Percentiles rank a stretch among this genome's conserved stretches.
Conservation (phyloP, 2,329 filamentous ascomycete species). For the Paramyrothecium roridum region DNA sequence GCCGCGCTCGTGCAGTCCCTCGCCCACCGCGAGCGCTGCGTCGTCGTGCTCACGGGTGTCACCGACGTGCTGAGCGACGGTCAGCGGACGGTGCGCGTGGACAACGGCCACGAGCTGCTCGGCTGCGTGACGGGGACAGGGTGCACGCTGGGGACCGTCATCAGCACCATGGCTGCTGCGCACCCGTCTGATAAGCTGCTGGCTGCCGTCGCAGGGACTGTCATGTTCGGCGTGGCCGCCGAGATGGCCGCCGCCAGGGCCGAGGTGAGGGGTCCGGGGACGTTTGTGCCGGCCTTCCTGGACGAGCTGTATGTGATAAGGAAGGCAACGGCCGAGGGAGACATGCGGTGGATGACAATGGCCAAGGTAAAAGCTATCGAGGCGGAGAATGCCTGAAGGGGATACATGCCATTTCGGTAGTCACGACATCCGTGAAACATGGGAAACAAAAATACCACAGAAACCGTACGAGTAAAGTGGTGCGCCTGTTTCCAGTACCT, state of each 20-base stretch:
- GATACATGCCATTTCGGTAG: background rate
- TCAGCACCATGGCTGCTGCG: slow-evolving; percentile 72
- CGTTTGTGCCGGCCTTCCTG: slow-evolving; percentile 81
- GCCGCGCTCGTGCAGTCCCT: slow-evolving; percentile 62
- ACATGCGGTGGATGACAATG: slow-evolving; percentile 48
- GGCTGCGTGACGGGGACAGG: slow-evolving; percentile 75
- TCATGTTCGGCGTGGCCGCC: slow-evolving; percentile 74
- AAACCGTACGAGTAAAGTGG: no score
- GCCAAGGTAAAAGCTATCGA: slow-evolving; percentile 44
- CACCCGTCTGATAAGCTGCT: slow-evolving; percentile 62
- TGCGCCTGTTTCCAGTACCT: no score
- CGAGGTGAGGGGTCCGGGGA: slow-evolving; percentile 75
- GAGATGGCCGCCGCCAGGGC: slow-evolving; percentile 62
- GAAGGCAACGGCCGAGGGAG: slow-evolving; percentile 42
- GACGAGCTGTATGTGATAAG: slow-evolving; percentile 62
- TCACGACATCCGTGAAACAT: no score
- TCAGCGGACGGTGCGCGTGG: slow-evolving; percentile 59
- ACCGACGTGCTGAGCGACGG: slow-evolving; percentile 80
- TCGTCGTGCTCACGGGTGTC: slow-evolving; percentile 80
- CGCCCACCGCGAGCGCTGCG: slow-evolving; percentile 65
- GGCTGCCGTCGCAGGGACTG: slow-evolving; percentile 67
- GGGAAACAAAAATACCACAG: no score
- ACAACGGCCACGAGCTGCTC: slow-evolving; percentile 73
- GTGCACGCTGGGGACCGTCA: slow-evolving; percentile 78
- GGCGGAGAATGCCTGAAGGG: slow-evolving; percentile 12